A percentile compares a stretch with the other conserved stretches of the same genome.
Conservation (phyloP, 805 yeast species). For the Cyberlindnera saturnus region DNA sequence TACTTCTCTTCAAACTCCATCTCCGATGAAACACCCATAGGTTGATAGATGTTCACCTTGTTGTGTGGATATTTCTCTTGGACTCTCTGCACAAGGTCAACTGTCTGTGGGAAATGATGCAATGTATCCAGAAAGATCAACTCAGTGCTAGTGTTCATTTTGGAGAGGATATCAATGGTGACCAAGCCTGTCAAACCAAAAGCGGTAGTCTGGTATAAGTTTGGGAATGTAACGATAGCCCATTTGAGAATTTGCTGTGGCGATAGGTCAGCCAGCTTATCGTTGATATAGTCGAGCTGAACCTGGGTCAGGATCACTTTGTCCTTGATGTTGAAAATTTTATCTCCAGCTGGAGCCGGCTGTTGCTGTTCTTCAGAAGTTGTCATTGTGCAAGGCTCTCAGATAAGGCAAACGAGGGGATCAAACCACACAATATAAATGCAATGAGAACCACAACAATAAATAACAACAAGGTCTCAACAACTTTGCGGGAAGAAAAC, state of each 20-base stretch:
- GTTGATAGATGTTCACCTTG: conserved; percentile 60
- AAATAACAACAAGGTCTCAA: background rate
- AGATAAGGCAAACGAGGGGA: background rate
- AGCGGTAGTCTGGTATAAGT: conserved; percentile 86
- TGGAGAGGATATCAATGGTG: conserved; percentile 74
- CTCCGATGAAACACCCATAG: conserved; percentile 50
- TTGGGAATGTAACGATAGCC: conserved; percentile 80
- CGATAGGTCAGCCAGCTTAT: conserved; percentile 40
- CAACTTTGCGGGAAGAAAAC: too few species aligned
- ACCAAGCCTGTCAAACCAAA: conserved; percentile 91
- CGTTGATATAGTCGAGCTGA: conserved; percentile 63
- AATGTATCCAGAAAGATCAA: conserved; percentile 84
- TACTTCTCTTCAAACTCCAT: conserved; percentile 57
- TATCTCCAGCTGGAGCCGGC: background rate
- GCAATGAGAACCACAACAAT: background rate
- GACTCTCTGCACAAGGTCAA: conserved; percentile 60
- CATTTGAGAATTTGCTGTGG: conserved; percentile 77
- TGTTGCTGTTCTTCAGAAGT: background rate
- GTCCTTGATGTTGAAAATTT: conserved; percentile 23
- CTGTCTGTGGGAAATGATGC: conserved; percentile 93
- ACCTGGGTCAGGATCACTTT: conserved; percentile 35
- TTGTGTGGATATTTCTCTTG: conserved; percentile 47
- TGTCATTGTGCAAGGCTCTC: background rate
- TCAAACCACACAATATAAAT: background rate
- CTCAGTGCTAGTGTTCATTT: conserved; percentile 51